Evolutionary conservation across 495 filamentous ascomycete genomes (phyloP).

Genomic region (Penicillium bialowiezense): DNA sequence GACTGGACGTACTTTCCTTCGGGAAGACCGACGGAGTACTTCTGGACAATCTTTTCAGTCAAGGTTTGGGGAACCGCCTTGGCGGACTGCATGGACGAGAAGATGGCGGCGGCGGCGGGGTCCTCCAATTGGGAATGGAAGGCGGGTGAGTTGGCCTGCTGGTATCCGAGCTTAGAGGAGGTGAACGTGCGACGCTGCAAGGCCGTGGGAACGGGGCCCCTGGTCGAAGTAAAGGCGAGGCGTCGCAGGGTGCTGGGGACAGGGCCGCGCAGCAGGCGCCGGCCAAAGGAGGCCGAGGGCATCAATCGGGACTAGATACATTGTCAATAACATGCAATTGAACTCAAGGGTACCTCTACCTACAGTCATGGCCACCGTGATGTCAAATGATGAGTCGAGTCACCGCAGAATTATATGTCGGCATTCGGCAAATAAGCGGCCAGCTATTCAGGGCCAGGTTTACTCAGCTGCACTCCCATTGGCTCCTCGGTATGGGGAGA

Average conservation of each 20-base stretch:
- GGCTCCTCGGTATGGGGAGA: neutral
- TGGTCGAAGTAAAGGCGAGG: neutral
- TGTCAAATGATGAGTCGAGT: neutral
- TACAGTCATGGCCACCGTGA: slow-evolving; percentile 24
- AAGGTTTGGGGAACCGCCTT: slow-evolving; percentile 61
- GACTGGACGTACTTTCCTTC: slow-evolving; percentile 67
- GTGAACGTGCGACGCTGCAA: slow-evolving; percentile 33
- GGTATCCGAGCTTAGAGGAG: slow-evolving; percentile 25
- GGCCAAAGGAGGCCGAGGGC: slow-evolving; percentile 23
- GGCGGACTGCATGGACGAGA: slow-evolving; percentile 38
- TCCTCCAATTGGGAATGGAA: slow-evolving; percentile 52
- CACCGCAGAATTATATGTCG: slow-evolving; percentile 7
- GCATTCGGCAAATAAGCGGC: slow-evolving; percentile 19
- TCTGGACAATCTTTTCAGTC: slow-evolving; percentile 90
- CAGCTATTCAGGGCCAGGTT: slow-evolving; percentile 4
- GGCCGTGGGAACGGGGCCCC: neutral
- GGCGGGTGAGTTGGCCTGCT: slow-evolving; percentile 34
- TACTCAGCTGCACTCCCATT: slow-evolving; percentile 16
- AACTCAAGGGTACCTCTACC: neutral
- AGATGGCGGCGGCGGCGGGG: slow-evolving; percentile 38
- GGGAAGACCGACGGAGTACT: slow-evolving; percentile 67
- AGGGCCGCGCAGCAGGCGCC: slow-evolving; percentile 21
- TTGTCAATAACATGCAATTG: slow-evolving; percentile 7
- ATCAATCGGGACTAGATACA: slow-evolving; percentile 30
- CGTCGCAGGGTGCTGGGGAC: slow-evolving; percentile 19